Base-by-base conservation (phyloP, 2,329 filamentous ascomycete species). In the Neofusicoccum cordaticola region DNA sequence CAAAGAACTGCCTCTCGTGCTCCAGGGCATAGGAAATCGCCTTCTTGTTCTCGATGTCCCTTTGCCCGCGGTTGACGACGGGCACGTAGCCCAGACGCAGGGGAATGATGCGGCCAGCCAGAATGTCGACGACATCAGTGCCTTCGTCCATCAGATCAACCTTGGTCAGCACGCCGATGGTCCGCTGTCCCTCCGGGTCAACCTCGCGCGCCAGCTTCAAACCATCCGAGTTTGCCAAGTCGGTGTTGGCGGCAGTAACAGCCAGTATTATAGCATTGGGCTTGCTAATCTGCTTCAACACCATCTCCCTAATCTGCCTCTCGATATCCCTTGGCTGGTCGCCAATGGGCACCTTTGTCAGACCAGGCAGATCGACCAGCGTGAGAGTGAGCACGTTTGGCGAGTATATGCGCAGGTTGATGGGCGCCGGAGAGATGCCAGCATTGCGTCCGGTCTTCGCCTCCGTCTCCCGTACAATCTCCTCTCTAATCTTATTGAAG, bases 131-230 rank as follows among this genome's bases (percentile, higher is more conserved):
- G 47, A 98, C 95, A 74, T 99, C 95, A 62, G 95, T 99, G 63
- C 95, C 95, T 31, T 97, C 92, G 78, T 99, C 95, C 95, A 99
- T 99, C 75, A 99, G 81, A 81, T 99, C 95, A 67, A 99, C 93
- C 85, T 99, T 99, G 71, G 94, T 98, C 72, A 99, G 85, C 67
- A 99, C 95, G 86, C 95, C 95, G 70, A 99, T 99, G 57, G 95
- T 99, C 77, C 95, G 88, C 82, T 98, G 94, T 74, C 95, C 95
- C 77, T 99, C 93, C 2, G 94, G 94, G 73, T 99, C 95, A 47
- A 99, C 95, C 81, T 99, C 94, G 73, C 95, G 87, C 45, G 95
- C 95, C 71, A 99, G 85, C 82, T 99, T 97, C 76, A 99, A 81
- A 72, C 95, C 95, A 78, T 99, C 95, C 19, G 95, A 99, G 83